Evolutionary conservation across 1,284 basidiomycete species (phyloP), one percentile per base, ranked within the genome.

Genomic region (Cryptococcus sp.): DNA sequence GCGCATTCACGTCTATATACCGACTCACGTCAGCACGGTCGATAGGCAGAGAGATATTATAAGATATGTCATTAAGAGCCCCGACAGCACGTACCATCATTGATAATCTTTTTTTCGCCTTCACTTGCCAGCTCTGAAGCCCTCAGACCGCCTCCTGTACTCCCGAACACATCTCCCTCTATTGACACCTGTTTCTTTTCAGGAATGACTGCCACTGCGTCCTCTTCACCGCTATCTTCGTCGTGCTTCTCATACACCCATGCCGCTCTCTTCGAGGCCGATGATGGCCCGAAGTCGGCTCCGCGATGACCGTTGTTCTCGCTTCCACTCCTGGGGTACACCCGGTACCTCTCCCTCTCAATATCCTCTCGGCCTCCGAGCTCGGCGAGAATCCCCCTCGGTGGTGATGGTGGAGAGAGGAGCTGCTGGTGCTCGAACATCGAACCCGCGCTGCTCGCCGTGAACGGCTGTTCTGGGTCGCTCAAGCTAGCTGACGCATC

Each of bases 161-260:
- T 36, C 7, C 47, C 33, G 37, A 49, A 49, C 47, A 49, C 47
- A 23, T 52, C 50, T 35, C 33, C 50, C 50, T 33, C 47, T n/a
- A 33, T 20, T 44, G 15, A 15, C n/a, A 5, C 42, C 20, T 12
- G n/a, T 15, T 36, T 38, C 28, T 8, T 40, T 7, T 43, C 50
- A 35, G 49, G 53, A 28, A 55, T 57, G 40, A 53, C 44, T 16
- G 53, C 57, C 2, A 21, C 24, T 35, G 46, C 48, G 15, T 52
- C 50, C 11, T 28, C 42, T 36, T 24, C 51, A 36, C 23, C 43
- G 13, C 49, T 50, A n/a, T 43, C 53, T 15, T 40, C 42, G 3
- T 18, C 37, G 16, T 55, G 33, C 37, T 40, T 24, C 18, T 57
- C 33, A 44, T 61, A 61, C 15, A 57, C 52, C 50, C 51, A 61